Evolutionary conservation across 805 yeast genomes (phyloP).

Genomic region (Schizosaccharomyces japonicus): DNA sequence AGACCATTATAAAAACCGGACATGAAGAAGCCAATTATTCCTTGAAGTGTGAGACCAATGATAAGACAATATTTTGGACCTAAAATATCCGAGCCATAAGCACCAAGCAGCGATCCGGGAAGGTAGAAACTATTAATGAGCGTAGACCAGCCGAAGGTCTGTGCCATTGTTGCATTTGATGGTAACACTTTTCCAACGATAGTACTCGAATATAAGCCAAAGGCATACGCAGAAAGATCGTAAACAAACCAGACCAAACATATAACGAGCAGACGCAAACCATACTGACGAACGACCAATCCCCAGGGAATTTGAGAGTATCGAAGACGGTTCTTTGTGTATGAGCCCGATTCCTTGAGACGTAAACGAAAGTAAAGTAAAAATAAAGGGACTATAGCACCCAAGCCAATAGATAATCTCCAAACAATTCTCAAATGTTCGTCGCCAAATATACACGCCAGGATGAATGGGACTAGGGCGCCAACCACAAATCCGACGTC

Average conservation of each 20-base stretch:
- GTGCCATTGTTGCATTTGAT: slow-evolving; percentile 36
- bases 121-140: slow-evolving; percentile 69
- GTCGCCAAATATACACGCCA: slow-evolving; percentile 57
- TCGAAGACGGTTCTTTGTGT: slow-evolving; percentile 46
- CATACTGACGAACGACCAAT: slow-evolving; percentile 51
- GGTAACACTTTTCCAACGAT: slow-evolving; percentile 37
- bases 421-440: slow-evolving; percentile 60
- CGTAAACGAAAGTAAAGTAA: slow-evolving; percentile 55
- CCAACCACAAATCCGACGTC: slow-evolving; percentile 67
- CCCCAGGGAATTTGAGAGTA: slow-evolving; percentile 39
- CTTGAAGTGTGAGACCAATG: slow-evolving; percentile 48
- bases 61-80: slow-evolving; percentile 74
- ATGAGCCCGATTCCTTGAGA: slow-evolving; percentile 51
- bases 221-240: slow-evolving; percentile 70
- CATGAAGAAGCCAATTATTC: slow-evolving; percentile 60
- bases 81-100: slow-evolving; percentile 55
- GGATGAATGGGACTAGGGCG: slow-evolving; percentile 65
- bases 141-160: slow-evolving; percentile 77
- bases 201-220: slow-evolving; percentile 58
- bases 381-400: slow-evolving; percentile 67
- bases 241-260: slow-evolving; percentile 74
- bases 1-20: slow-evolving; percentile 41
- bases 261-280: slow-evolving; percentile 52
- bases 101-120: slow-evolving; percentile 80
- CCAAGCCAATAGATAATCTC: slow-evolving; percentile 77